Evolutionary conservation across 352 stramenopile genomes (phyloP).

Genomic region (Pythium monospermum): DNA sequence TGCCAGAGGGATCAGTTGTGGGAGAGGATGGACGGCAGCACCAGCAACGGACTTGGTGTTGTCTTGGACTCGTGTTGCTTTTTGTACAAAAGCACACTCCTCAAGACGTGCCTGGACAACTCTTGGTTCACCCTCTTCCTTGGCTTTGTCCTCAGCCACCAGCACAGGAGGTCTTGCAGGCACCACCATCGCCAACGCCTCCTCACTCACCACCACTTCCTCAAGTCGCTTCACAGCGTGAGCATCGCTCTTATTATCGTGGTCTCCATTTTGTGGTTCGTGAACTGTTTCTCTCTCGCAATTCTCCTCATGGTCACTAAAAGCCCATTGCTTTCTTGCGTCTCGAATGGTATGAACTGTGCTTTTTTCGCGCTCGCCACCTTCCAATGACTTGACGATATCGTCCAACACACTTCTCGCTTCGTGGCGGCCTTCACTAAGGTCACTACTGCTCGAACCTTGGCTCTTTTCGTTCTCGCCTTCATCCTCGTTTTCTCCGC

Average conservation of each 20-base stretch:
- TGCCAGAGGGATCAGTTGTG: neutral
- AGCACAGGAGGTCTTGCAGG: no score
- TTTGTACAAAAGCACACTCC: neutral
- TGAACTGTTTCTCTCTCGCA: no score
- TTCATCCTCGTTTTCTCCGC: neutral
- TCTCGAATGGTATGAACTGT: neutral
- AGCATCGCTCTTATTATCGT: no score
- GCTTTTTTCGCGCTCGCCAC: neutral
- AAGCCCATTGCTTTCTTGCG: neutral
- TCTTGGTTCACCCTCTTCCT: neutral
- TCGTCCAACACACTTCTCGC: neutral
- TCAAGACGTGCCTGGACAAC: neutral
- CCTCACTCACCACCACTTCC: neutral
- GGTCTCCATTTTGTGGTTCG: no score
- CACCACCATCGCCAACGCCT: no score
- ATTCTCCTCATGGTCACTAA: no score
- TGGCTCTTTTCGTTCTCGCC: neutral
- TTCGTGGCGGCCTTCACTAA: no score
- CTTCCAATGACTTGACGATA: neutral
- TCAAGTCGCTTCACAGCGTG: neutral
- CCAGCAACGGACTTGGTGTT: no score
- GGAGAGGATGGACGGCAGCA: constrained; percentile 1
- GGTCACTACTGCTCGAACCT: neutral
- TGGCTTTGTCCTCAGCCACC: no score
- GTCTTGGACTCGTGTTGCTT: neutral